Evolutionary conservation across 2,329 filamentous ascomycete genomes (phyloP), one percentile per base, ranked within the genome.

Genomic region (Ceratocystis eucalypticola): DNA sequence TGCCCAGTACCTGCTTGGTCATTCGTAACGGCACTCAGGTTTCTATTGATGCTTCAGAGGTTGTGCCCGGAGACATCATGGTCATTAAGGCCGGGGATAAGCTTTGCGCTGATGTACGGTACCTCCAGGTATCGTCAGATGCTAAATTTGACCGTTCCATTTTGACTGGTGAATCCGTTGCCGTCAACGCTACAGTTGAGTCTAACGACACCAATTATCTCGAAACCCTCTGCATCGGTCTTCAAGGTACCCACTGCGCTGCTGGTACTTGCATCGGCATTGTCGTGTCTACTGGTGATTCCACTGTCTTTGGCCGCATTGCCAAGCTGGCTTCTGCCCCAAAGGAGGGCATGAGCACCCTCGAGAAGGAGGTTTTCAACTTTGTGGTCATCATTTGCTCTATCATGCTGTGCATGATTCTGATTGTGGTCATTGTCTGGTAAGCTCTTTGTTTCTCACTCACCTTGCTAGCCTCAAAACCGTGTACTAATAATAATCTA

Each of bases 361-460:
- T 99, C 71, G 99, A 99, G 81, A 91, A 97, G 81, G 99, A 99
- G 80, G 82, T 99, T 69, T 96, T 97, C 76, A 91, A 97, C 73
- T 99, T 99, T 74, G 94, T 95, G 69, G 88, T 82, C 1, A 82
- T 83, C 0, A 79, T 88, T 15, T 80, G 88, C n/a, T 82, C 80
- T 0, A 94, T 97, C 77, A 88, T 84, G 74, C 81, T 99, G 69
- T 93, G 94, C 71, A 99, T 97, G 81, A 93, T 97, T 69, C 97
- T 99, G 71, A 96, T 93, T 4, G 88, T 92, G 68, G 97, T 99
- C 73, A 99, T 94, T 76, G 80, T 97, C 80, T 96, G 67, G 94
- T 99, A 72, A 99, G 95, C 94, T 80, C 81, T 97, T 97, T 78
- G 89, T 96, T 71, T 87, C 89, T 72, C 22, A 33, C 12, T 53